Base-by-base conservation (phyloP, 129 eudicot genomes). In the Helianthus tuberosus region DNA sequence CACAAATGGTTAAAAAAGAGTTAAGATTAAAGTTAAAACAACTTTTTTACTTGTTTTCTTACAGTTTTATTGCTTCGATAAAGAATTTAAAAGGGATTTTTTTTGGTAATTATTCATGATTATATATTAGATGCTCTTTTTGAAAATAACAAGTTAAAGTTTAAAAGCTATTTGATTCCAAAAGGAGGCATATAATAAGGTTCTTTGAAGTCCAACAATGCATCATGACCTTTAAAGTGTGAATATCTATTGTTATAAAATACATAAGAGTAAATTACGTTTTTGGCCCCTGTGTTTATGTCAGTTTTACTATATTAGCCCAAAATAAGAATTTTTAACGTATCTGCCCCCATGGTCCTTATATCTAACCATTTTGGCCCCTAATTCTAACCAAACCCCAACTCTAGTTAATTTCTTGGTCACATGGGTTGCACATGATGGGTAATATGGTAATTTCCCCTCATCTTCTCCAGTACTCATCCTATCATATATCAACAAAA, bases 111-210 rank as follows among this genome's bases (percentile, higher is more conserved):
- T 69, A 27, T 70, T 39, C 77, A 71, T 71, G 29, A 63, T 41
- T 60, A 52, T 64, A 51, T 17, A 51, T 66, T 10, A 49, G 49
- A 72, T 78, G 77, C 70, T 39, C 36, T 49, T 71, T 67, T 72
- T 62, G 64, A 68, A 68, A 38, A 64, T 60, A 69, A 70, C 46
- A 61, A 53, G 6, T 51, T 14, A 77, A 47, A 20, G 50, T 71
- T 69, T 61, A n/a, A 78, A 23, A 64, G 64, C 44, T 12, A 55
- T 55, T 78, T 41, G 38, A 52, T 71, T 64, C 68, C 72, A 78
- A 64, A 71, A 78, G 36, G 51, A 64, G 82, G 82, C 66, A 60
- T 72, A 69, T 69, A 69, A 69, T 69, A 41, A 29, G 48, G 73
- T 69, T 69, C 73, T 25, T 10, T 50, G 49, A 52, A 29, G 63